Evolutionary conservation across 2,329 filamentous ascomycete species (phyloP), one percentile per base, ranked within the genome.

Genomic region (Scleromitrula shiraiana): DNA sequence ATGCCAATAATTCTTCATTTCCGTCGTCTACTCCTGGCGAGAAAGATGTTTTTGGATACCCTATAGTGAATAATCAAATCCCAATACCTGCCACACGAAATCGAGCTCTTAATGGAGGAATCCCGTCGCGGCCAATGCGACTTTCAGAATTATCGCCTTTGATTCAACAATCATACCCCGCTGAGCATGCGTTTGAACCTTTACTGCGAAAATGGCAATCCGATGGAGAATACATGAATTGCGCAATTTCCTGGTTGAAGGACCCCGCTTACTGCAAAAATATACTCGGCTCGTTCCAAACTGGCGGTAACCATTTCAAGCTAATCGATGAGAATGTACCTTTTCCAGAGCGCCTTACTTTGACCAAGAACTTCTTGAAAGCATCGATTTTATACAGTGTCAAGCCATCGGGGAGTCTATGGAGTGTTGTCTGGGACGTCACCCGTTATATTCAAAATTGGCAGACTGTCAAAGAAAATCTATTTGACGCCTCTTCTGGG

Each of bases 281-380:
- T 4, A 38, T 51, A 19, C 49, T 46, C 7, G 50, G 30, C 22
- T 43, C 50, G 3, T 19, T 19, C 17, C 33, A 38, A 19, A 41
- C 46, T 23, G 41, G 46, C 15, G 50, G 53, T 4, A 49, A 52
- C 19, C 32, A 57, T 7, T 58, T 58, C 29, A 45, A 54, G 17
- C 22, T 55, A 14, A 54, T 58, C 17, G 54, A 55, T 24, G 46
- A 50, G 8, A 46, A 51, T 23, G 54, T 58, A 23, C 49, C 54
- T 22, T 35, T 30, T 2, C 37, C 55, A 8, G 53, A 58, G 30
- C 51, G 53, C 14, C 37, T 57, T 19, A 23, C 44, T 19, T 35
- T 56, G 14, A 50, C 49, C 22, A 58, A 56, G 30, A n/a, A 40
- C 3, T 48, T 58, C 14, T 50, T 58, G 4, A 50, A 53, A 29